Conservation (phyloP, 1,139 yeast species). For the Taiozyma sp. region DNA sequence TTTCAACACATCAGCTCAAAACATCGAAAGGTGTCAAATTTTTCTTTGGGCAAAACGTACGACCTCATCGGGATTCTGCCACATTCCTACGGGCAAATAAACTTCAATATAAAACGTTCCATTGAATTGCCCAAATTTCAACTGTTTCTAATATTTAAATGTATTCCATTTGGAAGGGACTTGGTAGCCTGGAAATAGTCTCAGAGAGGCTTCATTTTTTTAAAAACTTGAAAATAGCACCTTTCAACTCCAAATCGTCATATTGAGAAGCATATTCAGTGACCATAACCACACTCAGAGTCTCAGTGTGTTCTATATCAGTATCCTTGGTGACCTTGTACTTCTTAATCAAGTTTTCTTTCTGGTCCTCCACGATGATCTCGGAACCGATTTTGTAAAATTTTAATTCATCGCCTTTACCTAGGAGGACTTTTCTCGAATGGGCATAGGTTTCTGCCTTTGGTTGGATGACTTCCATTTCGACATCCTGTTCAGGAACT, state of each 20-base stretch:
- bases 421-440: slow-evolving; percentile 2
- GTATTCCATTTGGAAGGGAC: too few relatives aligned
- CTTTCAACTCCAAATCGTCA: background rate
- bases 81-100: background rate
- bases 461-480: background rate
- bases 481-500: background rate
- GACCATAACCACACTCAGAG: slow-evolving; percentile 1
- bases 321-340: slow-evolving; percentile 3
- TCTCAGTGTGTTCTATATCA: slow-evolving; percentile 3
- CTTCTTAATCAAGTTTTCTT: slow-evolving; percentile 12
- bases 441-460: background rate
- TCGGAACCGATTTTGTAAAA: slow-evolving; percentile 14
- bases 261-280: background rate
- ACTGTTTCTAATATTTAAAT: too few relatives aligned
- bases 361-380: slow-evolving; percentile 11
- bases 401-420: slow-evolving; percentile 9
- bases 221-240: background rate
- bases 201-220: background rate
- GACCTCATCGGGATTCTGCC: background rate
- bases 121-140: too few relatives aligned
- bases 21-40: background rate
- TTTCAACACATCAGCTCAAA: background rate
- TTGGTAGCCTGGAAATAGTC: background rate
- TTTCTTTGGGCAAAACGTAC: background rate
- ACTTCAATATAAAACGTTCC: background rate